Percentiles rank a stretch among this genome's conserved stretches.
Evolutionary conservation across 208 protist genomes (phyloP).

Genomic region (Acanthamoeba lugdunensis): DNA sequence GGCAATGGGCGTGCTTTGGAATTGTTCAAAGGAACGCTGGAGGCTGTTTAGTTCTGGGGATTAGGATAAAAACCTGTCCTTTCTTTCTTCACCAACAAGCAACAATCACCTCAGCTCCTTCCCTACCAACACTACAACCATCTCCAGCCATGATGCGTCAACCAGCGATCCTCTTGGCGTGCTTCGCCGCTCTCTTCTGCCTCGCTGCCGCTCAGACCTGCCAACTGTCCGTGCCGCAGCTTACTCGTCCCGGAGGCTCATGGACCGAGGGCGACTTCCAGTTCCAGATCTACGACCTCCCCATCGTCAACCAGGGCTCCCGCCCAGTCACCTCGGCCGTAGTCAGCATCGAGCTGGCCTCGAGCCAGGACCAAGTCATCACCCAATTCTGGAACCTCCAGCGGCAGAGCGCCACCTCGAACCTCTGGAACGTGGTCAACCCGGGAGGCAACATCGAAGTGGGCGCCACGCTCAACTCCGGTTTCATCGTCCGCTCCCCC

Average conservation of each 20-base stretch:
- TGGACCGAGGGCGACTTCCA: neutral
- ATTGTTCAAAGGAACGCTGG: too few relatives aligned
- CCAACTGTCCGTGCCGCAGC: neutral
- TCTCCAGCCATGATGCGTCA: neutral
- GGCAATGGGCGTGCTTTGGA: too few relatives aligned
- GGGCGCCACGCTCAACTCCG: neutral
- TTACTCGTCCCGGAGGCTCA: neutral
- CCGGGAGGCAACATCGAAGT: neutral
- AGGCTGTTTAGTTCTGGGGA: too few relatives aligned
- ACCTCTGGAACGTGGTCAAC: neutral
- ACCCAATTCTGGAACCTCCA: slow-evolving; percentile 3
- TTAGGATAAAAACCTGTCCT: too few relatives aligned
- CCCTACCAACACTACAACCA: too few relatives aligned
- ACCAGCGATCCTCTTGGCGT: neutral
- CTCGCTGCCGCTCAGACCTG: neutral
- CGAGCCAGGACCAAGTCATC: neutral
- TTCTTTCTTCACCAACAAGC: too few relatives aligned
- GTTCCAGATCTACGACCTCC: neutral
- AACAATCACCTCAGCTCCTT: too few relatives aligned
- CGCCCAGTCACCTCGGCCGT: neutral
- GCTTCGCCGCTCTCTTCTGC: neutral
- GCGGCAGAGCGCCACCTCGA: neutral
- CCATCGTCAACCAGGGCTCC: neutral
- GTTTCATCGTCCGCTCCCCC: neutral
- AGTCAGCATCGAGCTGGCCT: neutral